A percentile compares a stretch with the other conserved stretches of the same genome.
These are phyloP conservation scores for Mycena pura DNA, from an alignment of 768 basidiomycete species.

Conservation along the genomic window DNA sequence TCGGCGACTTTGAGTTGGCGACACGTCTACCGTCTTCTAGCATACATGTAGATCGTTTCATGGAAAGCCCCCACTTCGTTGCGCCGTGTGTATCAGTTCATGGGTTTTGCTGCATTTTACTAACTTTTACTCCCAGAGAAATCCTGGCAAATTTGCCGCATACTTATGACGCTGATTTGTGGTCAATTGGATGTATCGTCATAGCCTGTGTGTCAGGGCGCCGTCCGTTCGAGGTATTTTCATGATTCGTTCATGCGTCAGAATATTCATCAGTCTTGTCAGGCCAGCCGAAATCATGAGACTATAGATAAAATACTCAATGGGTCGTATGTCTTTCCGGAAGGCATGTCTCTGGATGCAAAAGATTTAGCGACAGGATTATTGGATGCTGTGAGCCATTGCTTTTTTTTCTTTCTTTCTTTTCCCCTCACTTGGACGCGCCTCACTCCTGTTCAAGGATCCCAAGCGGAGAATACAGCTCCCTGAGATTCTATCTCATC, in stretches of 20 bases:
- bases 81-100: slow-evolving; percentile 46
- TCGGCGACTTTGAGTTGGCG: slow-evolving; percentile 49
- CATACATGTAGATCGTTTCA: slow-evolving; percentile 28
- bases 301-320: slow-evolving; percentile 32
- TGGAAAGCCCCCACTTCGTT: slow-evolving; percentile 36
- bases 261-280: slow-evolving; percentile 6
- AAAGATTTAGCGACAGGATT: slow-evolving; percentile 36
- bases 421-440: no score
- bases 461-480: slow-evolving; percentile 36
- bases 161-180: slow-evolving; percentile 48
- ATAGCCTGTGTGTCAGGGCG: slow-evolving; percentile 44
- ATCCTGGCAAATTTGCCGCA: slow-evolving; percentile 39
- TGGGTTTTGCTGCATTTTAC: not conserved
- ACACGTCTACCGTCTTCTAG: slow-evolving; percentile 33
- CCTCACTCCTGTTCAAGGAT: slow-evolving; percentile 27
- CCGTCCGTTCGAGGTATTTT: slow-evolving; percentile 40
- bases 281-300: slow-evolving; percentile 30
- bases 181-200: slow-evolving; percentile 54
- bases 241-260: not conserved
- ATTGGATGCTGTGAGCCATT: slow-evolving; percentile 35
- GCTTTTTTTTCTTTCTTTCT: no score
- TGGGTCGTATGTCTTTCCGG: slow-evolving; percentile 33
- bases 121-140: slow-evolving; percentile 41
- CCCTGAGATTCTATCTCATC: slow-evolving; percentile 34
- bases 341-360: slow-evolving; percentile 28